Evolutionary conservation across 78 protist species (phyloP), one percentile per base, ranked within the genome.

Genomic region (Dictyostelium capitatum): DNA sequence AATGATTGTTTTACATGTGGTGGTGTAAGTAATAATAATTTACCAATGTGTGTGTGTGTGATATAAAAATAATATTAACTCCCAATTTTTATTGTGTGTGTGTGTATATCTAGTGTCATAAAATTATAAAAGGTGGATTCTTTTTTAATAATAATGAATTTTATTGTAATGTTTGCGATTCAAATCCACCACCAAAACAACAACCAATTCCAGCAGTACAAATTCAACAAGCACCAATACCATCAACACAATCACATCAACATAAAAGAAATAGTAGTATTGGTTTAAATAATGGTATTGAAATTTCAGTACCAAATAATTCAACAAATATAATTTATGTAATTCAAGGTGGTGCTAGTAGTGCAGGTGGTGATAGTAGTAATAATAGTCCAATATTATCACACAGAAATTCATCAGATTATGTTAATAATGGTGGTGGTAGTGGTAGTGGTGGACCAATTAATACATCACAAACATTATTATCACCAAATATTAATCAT

Each of bases 1-100:
- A 43, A 81, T 14, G 92, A 74, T 19, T 85, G 92, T 64, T 85
- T 85, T 51, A 28, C 12, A 20, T 85, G 92, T 85, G 48, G 19
- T 37, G 23, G 20, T 30, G 90, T 83, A 83, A 30, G 90, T 83
- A 30, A 48, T 6, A 11, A 19, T 15, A 6, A 3, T 3, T 37
- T 37, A 37, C n/a, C n/a, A n/a, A n/a, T n/a, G n/a, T n/a, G n/a
- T n/a, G 69, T 59, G 23, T 23, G 23, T 59, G 23, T 59, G 1
- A 23, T 59, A 17, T 2, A 23, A 65, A 7, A 15, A 53, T 78
- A 54, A 17, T 17, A 37, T 37, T 37, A 37, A 37, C 43, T 3
- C 43, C 62, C 1, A 54, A 19, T 37, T 19, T 69, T 30, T n/a
- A n/a, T n/a, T n/a, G n/a, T n/a, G n/a, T n/a, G n/a, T n/a, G n/a